phyloP scores from a whole-genome alignment of 2,329 filamentous ascomycete species.

The Botrytis pseudocinerea region DNA sequence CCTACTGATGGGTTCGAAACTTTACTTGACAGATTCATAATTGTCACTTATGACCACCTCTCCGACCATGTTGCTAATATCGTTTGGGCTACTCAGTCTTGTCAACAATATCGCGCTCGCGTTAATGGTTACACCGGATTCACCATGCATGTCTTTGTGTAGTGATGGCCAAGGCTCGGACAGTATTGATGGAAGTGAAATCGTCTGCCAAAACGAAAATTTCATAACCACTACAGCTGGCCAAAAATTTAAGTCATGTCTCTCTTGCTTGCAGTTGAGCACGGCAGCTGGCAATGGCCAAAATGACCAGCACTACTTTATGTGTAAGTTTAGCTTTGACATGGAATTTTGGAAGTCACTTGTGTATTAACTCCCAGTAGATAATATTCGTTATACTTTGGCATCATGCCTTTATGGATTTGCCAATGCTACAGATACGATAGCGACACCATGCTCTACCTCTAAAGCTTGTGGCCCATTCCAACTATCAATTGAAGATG shows the following conservation, averaged over 20 bases:
- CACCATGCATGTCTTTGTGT: conserved; percentile 52
- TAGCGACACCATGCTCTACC: conserved; percentile 35
- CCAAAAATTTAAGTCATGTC: conserved; percentile 35
- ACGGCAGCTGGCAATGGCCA: conserved; percentile 29
- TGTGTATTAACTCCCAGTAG: conserved; percentile 25
- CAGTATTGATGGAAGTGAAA: conserved; percentile 49
- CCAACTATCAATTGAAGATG: conserved; percentile 32
- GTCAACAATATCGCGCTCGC: conserved; percentile 30
- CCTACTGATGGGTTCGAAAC: not conserved
- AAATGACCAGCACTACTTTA: conserved; percentile 37
- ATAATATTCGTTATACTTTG: conserved; percentile 39
- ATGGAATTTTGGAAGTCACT: not conserved
- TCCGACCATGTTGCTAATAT: conserved; percentile 15
- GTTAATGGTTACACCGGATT: conserved; percentile 53
- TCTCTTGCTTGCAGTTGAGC: conserved; percentile 39
- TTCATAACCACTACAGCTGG: conserved; percentile 33
- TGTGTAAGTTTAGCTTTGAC: conserved; percentile 34
- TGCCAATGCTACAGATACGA: conserved; percentile 32
- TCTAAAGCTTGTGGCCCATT: conserved; percentile 33
- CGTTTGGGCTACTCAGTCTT: conserved; percentile 2
- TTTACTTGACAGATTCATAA: not conserved
- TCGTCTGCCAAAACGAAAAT: conserved; percentile 41
- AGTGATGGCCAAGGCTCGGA: conserved; percentile 41
- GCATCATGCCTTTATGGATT: conserved; percentile 36
- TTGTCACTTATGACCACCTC: not conserved